Evolutionary conservation across 2,329 filamentous ascomycete species (phyloP), one percentile per base, ranked within the genome.

Genomic region (Mycogone perniciosa): DNA sequence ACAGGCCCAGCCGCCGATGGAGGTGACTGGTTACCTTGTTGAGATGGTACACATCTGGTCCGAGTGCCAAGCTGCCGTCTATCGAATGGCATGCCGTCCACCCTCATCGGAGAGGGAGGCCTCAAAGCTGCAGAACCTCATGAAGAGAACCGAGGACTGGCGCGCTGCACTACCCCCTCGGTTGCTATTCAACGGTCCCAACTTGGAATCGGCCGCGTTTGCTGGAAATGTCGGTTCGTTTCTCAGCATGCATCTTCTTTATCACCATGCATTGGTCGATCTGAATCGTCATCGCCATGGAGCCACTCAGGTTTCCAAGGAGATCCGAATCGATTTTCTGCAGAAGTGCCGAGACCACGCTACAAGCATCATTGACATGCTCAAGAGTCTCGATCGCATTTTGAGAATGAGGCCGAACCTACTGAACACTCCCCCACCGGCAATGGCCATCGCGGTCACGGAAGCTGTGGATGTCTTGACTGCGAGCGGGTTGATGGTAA

Each of bases 381-480:
- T 70, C 7, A 67, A 72, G 43, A 66, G 63, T 13, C 60, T 78
- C 29, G 67, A 73, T 27, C 64, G 64, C 43, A 58, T 73, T 31
- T 62, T 66, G 37, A 62, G 63, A 20, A 59, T 60, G 9, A 60
- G 64, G 2, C 60, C 65, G 33, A 63, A 58, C 8, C 58, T 63
- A 5, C 47, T 67, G 45, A 65, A 59, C 45, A 74, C 79, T 38
- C 76, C 80, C 0, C 78, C 76, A n/a, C 82, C 84, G 0, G 82
- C 84, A 54, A 71, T 81, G 13, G 80, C 79, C n/a, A 80, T 80
- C 56, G 76, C 78, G 5, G 75, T 85, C 27, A 70, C 83, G 33
- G 76, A 82, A 44, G 84, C 85, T 0, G 72, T 85, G 33, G 86
- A 89, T 57, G 79, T 87, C 1, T 71, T 88, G 50, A 80, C 80